Percentiles rank a stretch among this genome's conserved stretches.
These are phyloP conservation scores for Coemansia sp. DNA, from an alignment of 192 early-diverging fungal species.

Conservation along the genomic window DNA sequence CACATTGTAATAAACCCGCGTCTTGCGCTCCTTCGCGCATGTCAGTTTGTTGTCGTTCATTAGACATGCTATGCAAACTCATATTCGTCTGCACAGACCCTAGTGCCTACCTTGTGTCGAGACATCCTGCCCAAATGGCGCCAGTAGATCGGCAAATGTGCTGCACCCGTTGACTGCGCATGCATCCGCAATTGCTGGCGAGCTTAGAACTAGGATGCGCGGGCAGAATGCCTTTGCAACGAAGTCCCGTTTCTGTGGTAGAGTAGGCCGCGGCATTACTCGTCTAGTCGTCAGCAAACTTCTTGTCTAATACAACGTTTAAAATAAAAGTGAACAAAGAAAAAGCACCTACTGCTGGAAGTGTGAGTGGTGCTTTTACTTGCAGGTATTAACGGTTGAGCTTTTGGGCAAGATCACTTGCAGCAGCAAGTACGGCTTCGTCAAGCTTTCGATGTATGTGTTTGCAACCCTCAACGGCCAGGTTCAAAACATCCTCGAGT, in stretches of 20 bases:
- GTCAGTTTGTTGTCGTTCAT: neutral
- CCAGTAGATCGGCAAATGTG: slow-evolving; percentile 47
- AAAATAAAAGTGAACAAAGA: slow-evolving; percentile 1
- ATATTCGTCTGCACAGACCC: neutral
- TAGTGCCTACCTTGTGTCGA: slow-evolving; percentile 44
- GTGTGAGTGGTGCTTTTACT: no score
- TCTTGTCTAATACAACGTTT: neutral
- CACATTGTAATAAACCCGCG: neutral
- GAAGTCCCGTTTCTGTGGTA: slow-evolving; percentile 49
- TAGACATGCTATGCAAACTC: no score
- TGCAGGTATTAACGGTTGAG: slow-evolving; percentile 27
- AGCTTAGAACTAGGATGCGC: slow-evolving; percentile 41
- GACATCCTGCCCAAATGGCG: slow-evolving; percentile 52
- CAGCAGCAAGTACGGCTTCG: slow-evolving; percentile 45
- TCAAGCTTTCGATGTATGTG: slow-evolving; percentile 54
- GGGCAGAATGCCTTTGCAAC: slow-evolving; percentile 52
- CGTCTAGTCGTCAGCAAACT: slow-evolving; percentile 41
- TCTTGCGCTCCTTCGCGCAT: no score
- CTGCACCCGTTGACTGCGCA: slow-evolving; percentile 34
- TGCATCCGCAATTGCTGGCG: slow-evolving; percentile 25
- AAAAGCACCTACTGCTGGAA: neutral
- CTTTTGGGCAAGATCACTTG: slow-evolving; percentile 45
- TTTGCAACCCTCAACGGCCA: slow-evolving; percentile 53
- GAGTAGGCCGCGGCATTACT: slow-evolving; percentile 42
- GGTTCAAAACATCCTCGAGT: slow-evolving; percentile 46